Base-by-base conservation (phyloP, 805 yeast genomes). In the Yamadazyma sp. region DNA sequence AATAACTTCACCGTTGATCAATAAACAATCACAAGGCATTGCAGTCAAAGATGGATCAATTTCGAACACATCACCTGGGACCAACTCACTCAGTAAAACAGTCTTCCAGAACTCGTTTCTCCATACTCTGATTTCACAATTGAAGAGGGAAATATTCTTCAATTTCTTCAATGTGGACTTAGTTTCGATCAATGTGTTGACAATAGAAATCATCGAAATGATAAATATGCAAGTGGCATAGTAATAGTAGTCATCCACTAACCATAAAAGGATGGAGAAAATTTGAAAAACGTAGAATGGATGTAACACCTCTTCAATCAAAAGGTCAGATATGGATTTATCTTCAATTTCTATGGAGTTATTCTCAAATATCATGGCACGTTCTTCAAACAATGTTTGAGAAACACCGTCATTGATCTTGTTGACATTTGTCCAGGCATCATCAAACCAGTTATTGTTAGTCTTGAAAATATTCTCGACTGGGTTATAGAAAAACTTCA, bases 241-340 rank as follows among this genome's bases (percentile, higher is more conserved):
- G 62, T 91, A 93, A 57, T 82, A 85, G 60, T 95, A 93, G 50
- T 85, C 83, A 59, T 93, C 99, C 11, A 88, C 77, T 8, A 88
- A 73, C 99, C 99, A 93, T 30, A 93, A 67, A 21, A 90, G 64
- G 39, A 93, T 84, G 3, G 97, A 89, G 55, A 91, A 91, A 1
- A 91, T 81, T 65, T 93, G 99, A 58, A 93, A 93, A 28, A 95
- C 75, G 58, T 93, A 93, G 57, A 93, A 93, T 1, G 99, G 99
- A 59, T 93, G 98, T 28, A 93, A 64, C 0, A 89, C 87, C 58
- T 93, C 99, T 53, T 88, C 95, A 17, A 84, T 67, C 23, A 93
- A 67, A 30, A 93, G 70, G 54, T 80, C 78, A 0, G 65, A 22
- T 1, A 78, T 65, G 1, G 90, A 57, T 44, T 89, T 91, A 41